These are phyloP conservation scores for Stellera chamaejasme DNA, from an alignment of 345 rosid genomes.

Conservation along the genomic window DNA sequence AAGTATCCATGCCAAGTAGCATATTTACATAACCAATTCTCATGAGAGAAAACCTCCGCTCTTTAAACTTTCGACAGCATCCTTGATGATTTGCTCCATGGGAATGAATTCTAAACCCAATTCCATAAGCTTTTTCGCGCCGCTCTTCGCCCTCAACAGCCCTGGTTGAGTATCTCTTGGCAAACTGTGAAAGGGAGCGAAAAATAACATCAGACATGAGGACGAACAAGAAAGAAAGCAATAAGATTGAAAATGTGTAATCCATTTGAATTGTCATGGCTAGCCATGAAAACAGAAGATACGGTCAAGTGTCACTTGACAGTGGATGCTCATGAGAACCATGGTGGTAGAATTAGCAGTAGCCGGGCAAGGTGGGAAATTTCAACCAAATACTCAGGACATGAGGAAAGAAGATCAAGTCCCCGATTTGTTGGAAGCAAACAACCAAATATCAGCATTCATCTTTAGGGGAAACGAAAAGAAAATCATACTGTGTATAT, in stretches of 20 bases:
- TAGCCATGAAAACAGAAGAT: not conserved
- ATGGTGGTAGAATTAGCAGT: not conserved
- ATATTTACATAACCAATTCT: not conserved
- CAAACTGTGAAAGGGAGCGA: constrained; percentile 22
- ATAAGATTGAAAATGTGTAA: not conserved
- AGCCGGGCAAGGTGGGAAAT: not conserved
- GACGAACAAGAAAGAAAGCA: not conserved
- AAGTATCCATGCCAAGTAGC: too few relatives aligned
- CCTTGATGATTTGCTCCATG: constrained; percentile 75
- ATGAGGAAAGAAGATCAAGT: too few relatives aligned
- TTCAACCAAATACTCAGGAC: too few relatives aligned
- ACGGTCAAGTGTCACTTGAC: not conserved
- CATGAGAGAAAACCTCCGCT: constrained; percentile 48
- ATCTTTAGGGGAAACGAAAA: too few relatives aligned
- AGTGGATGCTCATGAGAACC: not conserved
- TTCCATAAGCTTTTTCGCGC: constrained; percentile 58
- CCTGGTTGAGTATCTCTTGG: constrained; percentile 81
- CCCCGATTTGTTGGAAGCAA: too few relatives aligned
- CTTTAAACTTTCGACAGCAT: constrained; percentile 62
- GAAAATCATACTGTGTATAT: too few relatives aligned
- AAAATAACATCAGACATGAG: not conserved
- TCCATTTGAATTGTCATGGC: not conserved
- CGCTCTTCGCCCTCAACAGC: constrained; percentile 51
- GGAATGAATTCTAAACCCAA: constrained; percentile 64
- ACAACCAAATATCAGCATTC: too few relatives aligned